Conservation (phyloP, 2,329 filamentous ascomycete genomes). For the Trichoderma endophyticum region DNA sequence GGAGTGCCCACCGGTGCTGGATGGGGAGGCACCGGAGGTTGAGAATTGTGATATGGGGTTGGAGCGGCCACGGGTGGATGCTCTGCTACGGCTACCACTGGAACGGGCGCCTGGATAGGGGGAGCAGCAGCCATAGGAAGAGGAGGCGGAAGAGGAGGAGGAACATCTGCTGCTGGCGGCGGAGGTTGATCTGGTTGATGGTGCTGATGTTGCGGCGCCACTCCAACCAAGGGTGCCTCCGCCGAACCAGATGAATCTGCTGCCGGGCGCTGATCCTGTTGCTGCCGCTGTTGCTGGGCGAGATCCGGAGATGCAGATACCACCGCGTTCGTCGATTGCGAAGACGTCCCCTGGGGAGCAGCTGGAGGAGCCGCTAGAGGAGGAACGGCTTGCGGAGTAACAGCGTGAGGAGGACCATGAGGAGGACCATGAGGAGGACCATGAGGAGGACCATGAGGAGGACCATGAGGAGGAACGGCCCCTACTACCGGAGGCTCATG, state of each 20-base stretch:
- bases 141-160: not conserved
- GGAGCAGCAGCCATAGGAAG: not conserved
- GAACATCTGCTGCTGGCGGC: not conserved
- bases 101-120: not conserved
- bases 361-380: not conserved
- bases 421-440: not conserved
- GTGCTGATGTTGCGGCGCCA: constrained; percentile 27
- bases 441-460: not conserved
- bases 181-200: constrained; percentile 25
- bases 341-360: not conserved
- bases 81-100: not conserved
- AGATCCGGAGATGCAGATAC: not conserved
- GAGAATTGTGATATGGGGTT: not conserved
- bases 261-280: not conserved
- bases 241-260: not conserved
- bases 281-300: not conserved
- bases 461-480: not conserved
- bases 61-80: not conserved
- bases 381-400: not conserved
- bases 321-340: not conserved
- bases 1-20: not conserved
- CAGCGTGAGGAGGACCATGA: not conserved
- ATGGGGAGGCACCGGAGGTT: not conserved
- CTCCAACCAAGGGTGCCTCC: not conserved
- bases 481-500: not conserved